These are phyloP conservation scores for Triticum aestivum DNA, from an alignment of 176 grass and related monocot species.

Conservation along the genomic window DNA sequence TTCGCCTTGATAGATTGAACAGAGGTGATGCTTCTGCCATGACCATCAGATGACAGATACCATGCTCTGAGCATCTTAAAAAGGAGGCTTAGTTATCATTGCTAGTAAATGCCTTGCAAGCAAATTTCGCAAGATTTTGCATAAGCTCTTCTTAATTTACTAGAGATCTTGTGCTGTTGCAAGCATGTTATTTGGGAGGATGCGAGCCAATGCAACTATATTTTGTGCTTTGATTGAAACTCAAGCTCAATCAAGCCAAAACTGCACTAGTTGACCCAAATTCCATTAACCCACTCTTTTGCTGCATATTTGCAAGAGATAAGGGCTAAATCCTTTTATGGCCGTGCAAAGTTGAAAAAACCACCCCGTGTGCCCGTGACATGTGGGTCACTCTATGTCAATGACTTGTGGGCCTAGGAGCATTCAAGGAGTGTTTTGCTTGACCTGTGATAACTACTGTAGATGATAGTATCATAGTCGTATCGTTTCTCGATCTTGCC, in stretches of 20 bases:
- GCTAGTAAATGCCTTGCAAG: slow-evolving; percentile 12
- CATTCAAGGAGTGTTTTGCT: no score
- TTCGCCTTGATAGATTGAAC: slow-evolving; percentile 35
- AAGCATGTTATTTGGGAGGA: not conserved
- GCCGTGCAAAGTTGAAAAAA: no score
- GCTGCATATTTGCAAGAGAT: no score
- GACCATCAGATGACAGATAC: slow-evolving; percentile 9
- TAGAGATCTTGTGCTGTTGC: not conserved
- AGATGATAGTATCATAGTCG: no score
- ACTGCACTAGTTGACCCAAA: not conserved
- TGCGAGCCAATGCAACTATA: not conserved
- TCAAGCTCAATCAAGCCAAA: not conserved
- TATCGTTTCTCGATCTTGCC: no score
- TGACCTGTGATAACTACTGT: not conserved
- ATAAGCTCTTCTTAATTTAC: not conserved
- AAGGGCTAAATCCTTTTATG: no score
- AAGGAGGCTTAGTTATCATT: not conserved
- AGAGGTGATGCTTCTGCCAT: slow-evolving; percentile 12
- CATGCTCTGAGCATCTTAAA: slow-evolving; percentile 8
- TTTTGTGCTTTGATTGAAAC: not conserved
- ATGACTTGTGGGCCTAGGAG: no score
- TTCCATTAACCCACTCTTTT: not conserved
- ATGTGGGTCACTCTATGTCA: no score
- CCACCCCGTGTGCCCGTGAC: no score
- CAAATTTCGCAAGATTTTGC: not conserved